Evolutionary conservation across 2,329 filamentous ascomycete species (phyloP), one percentile per base, ranked within the genome.

Genomic region (Aspergillus japonicus): DNA sequence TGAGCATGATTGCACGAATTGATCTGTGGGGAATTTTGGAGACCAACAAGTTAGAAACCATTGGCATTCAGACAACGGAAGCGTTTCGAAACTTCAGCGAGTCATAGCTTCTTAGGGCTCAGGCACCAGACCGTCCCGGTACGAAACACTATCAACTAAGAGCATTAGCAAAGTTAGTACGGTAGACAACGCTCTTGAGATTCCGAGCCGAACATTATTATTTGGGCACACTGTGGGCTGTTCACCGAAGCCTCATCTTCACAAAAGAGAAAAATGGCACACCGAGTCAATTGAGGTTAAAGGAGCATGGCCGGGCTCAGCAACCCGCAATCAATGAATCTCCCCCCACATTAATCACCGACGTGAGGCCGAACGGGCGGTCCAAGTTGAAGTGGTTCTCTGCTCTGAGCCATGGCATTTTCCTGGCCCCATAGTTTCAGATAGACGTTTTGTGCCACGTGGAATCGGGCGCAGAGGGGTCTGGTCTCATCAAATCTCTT

Each of bases 321-420:
- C 53, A 24, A 55, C 53, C 51, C 29, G 47, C 56, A 21, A 58
- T 53, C 47, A 49, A 61, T 60, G 61, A 50, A 61, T 61, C 8
- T 12, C 50, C 44, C 58, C 47, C 64, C 64, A 64, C 64, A 54
- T 29, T 24, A 58, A 54, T 58, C 52, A 58, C 54, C 49, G 42
- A 54, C 31, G 56, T 57, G 52, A 62, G 47, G 56, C 56, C 64
- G 62, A 66, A 66, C 62, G 21, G 60, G 58, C 49, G 62, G 64
- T 49, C 64, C 62, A 59, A 63, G 64, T 62, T 62, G 52, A 49
- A 50, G 55, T 31, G 62, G 58, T 56, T 57, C 50, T 57, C 35
- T 14, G 49, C 14, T 19, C n/a, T 35, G 29, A 55, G 47, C 53
- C 53, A 47, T 29, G 29, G 44, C 26, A 55, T 29, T 33, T 44